Conservation (phyloP, 805 yeast species). For the Candida krabiensis region DNA sequence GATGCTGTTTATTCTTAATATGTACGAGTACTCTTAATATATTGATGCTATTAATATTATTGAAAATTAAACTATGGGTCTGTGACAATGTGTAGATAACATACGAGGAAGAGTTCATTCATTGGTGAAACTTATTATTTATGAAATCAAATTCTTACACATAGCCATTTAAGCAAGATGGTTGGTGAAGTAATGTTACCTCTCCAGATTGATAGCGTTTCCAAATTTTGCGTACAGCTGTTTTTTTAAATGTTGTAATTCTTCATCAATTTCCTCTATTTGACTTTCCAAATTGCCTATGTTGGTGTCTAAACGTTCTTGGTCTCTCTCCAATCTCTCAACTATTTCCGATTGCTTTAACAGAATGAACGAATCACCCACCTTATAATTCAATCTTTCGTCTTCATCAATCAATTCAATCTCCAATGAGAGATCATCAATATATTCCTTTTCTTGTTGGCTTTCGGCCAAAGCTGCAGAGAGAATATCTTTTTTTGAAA, state of each 20-base stretch:
- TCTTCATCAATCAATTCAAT: conserved; percentile 83
- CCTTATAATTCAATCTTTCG: conserved; percentile 67
- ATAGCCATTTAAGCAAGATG: too few relatives aligned
- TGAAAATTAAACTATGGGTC: too few relatives aligned
- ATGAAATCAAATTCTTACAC: too few relatives aligned
- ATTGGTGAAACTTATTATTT: too few relatives aligned
- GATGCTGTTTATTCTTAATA: too few relatives aligned
- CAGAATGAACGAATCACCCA: conserved; percentile 80
- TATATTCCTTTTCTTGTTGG: conserved; percentile 75
- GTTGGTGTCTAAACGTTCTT: conserved; percentile 48
- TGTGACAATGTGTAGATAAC: too few relatives aligned
- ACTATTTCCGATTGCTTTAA: conserved; percentile 67
- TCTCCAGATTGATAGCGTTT: conserved; percentile 79
- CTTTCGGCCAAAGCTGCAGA: conserved; percentile 47
- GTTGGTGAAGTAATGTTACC: too few relatives aligned
- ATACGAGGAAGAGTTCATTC: too few relatives aligned
- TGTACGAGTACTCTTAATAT: too few relatives aligned
- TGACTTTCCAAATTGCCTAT: conserved; percentile 47
- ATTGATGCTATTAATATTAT: too few relatives aligned
- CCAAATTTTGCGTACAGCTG: conserved; percentile 89
- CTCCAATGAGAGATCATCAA: conserved; percentile 84
- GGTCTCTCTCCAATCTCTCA: conserved; percentile 64
- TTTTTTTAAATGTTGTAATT: conserved; percentile 62
- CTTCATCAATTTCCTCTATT: conserved; percentile 52
- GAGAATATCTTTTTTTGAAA: conserved; percentile 64